Percentiles rank a stretch among this genome's conserved stretches.
Conservation (phyloP, 139 green algal genomes). For the Picochlorum sp. region DNA sequence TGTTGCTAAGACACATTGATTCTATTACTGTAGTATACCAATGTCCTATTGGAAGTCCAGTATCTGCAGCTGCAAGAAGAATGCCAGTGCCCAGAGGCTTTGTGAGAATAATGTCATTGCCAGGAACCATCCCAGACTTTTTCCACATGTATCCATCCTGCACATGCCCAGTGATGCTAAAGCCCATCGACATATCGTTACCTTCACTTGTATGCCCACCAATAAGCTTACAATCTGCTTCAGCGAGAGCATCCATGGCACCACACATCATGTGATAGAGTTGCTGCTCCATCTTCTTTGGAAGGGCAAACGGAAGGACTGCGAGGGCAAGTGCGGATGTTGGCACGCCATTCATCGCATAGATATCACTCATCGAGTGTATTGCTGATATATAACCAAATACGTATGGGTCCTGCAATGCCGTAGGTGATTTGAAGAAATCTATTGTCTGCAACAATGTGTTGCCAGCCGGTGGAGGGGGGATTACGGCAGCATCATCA, state of each 20-base stretch:
- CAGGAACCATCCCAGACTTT: constrained; percentile 52
- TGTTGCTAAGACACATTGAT: constrained; percentile 54
- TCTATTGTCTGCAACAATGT: constrained; percentile 78
- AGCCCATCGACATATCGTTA: constrained; percentile 54
- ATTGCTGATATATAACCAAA: constrained; percentile 76
- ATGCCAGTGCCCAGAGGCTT: constrained; percentile 76
- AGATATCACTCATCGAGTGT: constrained; percentile 72
- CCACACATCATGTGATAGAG: constrained; percentile 74
- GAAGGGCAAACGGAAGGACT: constrained; percentile 50
- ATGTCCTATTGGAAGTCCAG: constrained; percentile 42
- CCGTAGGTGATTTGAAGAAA: constrained; percentile 58
- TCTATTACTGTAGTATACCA: constrained; percentile 28
- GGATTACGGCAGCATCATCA: constrained; percentile 67
- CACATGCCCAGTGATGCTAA: constrained; percentile 41
- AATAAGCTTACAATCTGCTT: constrained; percentile 61
- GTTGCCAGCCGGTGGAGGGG: constrained; percentile 41
- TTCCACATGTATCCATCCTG: constrained; percentile 33
- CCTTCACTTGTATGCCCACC: constrained; percentile 81
- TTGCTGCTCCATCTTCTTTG: constrained; percentile 57
- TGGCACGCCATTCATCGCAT: constrained; percentile 76
- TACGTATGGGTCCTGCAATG: constrained; percentile 67
- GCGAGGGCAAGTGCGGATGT: constrained; percentile 64
- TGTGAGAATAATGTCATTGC: constrained; percentile 77
- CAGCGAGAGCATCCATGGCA: constrained; percentile 36
- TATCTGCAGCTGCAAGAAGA: constrained; percentile 70